Evolutionary conservation across 352 stramenopile species (phyloP).

Genomic region (Peronospora farinosa): DNA sequence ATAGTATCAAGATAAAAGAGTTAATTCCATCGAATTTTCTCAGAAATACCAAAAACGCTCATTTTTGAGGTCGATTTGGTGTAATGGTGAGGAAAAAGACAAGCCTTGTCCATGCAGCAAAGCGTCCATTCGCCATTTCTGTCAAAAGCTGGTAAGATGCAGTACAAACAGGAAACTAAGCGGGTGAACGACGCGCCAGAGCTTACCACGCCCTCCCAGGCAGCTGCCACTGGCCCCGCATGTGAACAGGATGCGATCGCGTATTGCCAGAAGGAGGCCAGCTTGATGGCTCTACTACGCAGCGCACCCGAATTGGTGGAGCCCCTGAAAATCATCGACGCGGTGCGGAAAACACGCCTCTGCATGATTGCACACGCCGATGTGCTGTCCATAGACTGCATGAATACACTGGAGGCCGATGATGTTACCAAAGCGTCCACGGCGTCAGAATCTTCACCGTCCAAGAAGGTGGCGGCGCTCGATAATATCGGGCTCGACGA

Average conservation of each 20-base stretch:
- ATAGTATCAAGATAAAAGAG: too few species aligned
- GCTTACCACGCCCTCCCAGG: neutral
- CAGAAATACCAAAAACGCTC: too few species aligned
- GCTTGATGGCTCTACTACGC: constrained; percentile 46
- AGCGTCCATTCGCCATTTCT: constrained; percentile 19
- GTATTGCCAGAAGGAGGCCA: constrained; percentile 44
- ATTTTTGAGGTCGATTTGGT: too few species aligned
- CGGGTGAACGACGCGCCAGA: neutral
- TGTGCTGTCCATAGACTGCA: constrained; percentile 45
- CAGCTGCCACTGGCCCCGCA: constrained; percentile 9
- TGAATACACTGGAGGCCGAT: constrained; percentile 35
- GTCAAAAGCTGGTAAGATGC: constrained; percentile 9
- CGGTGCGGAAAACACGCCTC: constrained; percentile 38
- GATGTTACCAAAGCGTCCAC: constrained; percentile 13
- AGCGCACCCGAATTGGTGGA: constrained; percentile 29
- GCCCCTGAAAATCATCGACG: constrained; percentile 29
- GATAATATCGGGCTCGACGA: constrained; percentile 24
- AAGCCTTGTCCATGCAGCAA: too few species aligned
- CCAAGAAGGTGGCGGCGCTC: constrained; percentile 8
- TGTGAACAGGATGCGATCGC: constrained; percentile 37
- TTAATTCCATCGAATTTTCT: too few species aligned
- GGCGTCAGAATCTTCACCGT: constrained; percentile 14
- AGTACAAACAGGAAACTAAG: constrained; percentile 1
- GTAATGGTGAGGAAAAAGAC: too few species aligned
- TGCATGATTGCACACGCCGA: constrained; percentile 54